A percentile compares a stretch with the other conserved stretches of the same genome.
phyloP scores from a whole-genome alignment of 257 asterid species.

The Nicotiana noctiflora region DNA sequence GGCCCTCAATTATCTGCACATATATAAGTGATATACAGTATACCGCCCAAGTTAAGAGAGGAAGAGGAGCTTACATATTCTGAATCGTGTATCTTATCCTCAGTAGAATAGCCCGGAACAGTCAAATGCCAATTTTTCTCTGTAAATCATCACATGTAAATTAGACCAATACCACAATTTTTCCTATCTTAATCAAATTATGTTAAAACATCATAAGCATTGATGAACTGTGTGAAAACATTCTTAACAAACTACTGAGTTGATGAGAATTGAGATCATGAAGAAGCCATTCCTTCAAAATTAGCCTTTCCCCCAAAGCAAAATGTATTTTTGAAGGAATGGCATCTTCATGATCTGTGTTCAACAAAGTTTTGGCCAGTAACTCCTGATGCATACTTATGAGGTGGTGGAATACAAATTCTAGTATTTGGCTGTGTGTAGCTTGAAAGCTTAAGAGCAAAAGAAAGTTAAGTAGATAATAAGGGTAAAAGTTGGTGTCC shows the following conservation, averaged over 20 bases:
- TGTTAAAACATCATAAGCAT: neutral
- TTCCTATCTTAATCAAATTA: neutral
- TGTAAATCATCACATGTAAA: conserved; percentile 28
- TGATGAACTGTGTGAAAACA: neutral
- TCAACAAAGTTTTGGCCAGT: neutral
- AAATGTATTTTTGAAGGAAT: too few species aligned
- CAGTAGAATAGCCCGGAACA: conserved; percentile 86
- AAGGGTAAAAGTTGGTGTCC: neutral
- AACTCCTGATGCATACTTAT: neutral
- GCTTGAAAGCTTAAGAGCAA: neutral
- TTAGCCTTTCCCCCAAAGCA: neutral
- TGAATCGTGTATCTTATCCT: conserved; percentile 43
- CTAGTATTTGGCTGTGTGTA: neutral
- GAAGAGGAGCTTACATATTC: conserved; percentile 47
- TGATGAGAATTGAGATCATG: neutral
- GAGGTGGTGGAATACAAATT: conserved; percentile 6
- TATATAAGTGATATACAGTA: neutral
- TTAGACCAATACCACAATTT: neutral
- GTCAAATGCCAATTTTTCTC: conserved; percentile 81
- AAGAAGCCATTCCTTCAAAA: neutral
- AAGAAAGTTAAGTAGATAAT: neutral
- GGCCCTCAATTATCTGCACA: neutral
- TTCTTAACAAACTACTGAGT: neutral
- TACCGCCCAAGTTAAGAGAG: conserved; percentile 2
- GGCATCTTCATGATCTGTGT: neutral